Evolutionary conservation across 768 basidiomycete species (phyloP).

Genomic region (Lyophyllum decastes): DNA sequence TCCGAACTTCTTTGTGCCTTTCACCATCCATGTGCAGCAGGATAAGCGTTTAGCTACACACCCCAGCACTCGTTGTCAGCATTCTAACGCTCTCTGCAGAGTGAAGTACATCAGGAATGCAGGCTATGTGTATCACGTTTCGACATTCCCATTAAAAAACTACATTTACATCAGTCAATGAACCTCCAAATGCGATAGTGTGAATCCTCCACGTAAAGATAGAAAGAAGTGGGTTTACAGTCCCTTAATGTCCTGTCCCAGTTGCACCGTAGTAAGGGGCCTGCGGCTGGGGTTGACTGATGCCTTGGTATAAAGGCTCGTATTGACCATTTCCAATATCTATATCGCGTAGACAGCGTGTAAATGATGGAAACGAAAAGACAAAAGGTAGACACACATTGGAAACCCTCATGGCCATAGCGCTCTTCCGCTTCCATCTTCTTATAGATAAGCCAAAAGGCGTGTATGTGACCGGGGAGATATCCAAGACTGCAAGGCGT

Average conservation of each 20-base stretch:
- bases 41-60: not conserved
- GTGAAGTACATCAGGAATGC: not conserved
- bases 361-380: not conserved
- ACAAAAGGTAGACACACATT: constrained; percentile 52
- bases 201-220: not conserved
- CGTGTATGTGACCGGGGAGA: constrained; percentile 72
- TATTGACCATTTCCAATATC: constrained; percentile 45
- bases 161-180: not conserved
- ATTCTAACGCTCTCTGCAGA: not conserved
- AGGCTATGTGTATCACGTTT: too few species aligned
- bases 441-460: constrained; percentile 90
- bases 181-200: not conserved
- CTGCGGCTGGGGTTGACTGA: constrained; percentile 22
- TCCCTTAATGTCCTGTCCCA: not conserved
- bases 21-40: not conserved
- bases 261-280: constrained; percentile 47
- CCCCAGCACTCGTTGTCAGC: not conserved
- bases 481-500: constrained; percentile 62
- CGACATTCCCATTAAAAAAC: too few species aligned
- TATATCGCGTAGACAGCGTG: constrained; percentile 14
- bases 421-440: constrained; percentile 86
- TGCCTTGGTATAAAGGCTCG: constrained; percentile 37
- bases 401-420: constrained; percentile 76
- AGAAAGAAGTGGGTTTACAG: not conserved
- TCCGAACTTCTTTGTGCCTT: not conserved